Base-by-base conservation (phyloP, 129 eudicot species). In the Chrysanthemum seticuspe region DNA sequence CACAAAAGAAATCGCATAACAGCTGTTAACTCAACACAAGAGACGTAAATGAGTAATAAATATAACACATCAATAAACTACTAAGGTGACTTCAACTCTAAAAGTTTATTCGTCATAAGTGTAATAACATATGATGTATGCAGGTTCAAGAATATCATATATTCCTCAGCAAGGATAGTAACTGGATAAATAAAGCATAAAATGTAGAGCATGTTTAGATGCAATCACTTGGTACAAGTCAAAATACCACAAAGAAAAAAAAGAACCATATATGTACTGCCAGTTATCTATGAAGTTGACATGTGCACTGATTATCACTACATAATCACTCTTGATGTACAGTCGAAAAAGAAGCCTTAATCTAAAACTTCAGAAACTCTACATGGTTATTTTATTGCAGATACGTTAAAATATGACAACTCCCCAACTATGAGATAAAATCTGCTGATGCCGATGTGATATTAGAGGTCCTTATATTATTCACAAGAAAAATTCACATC, bases 401-500 rank as follows among this genome's bases (percentile, higher is more conserved):
- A 67, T 67, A 55, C 49, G 12, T 23, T 23, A 12, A 49, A 48
- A 21, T 48, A 48, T 48, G 72, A 10, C 19, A 5, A n/a, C 18
- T 48, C 16, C 55, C 44, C 40, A 19, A 31, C 4, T 31, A 31
- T 4, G 5, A 31, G 5, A 31, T 29, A 29, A 31, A 31, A 31
- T 4, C 36, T 31, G 4, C 4, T 31, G 36, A 2, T 48, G 57
- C 34, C 54, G 19, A 19, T 48, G 58, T 11, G 71, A 48, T 66
- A 10, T 10, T 18, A 16, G 10, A 66, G 56, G 29, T 66, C 71
- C 70, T 66, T 47, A 10, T 0, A 21, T 21, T 78, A 78, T 78
- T 74, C 78, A 74, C 71, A 63, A 74, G 11, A 52, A 54, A 14
- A 64, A 51, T 70, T n/a, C 13, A 70, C 6, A 69, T 34, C 5